Base-by-base conservation (phyloP, 2,329 filamentous ascomycete species). In the Byssochlamys sp. region DNA sequence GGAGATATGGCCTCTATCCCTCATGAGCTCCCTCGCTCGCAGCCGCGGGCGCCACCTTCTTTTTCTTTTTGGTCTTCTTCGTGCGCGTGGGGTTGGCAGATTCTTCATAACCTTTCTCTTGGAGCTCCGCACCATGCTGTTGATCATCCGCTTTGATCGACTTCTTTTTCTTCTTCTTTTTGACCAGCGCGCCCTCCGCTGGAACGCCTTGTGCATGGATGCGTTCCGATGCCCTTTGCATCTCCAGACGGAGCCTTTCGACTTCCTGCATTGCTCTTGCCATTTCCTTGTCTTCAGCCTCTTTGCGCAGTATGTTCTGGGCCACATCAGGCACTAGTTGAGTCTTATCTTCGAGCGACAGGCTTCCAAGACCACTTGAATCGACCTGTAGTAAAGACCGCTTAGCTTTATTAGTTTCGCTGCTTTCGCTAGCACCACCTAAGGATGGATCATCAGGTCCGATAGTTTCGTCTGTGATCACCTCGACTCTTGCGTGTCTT, bases 221-320 rank as follows among this genome's bases (percentile, higher is more conserved):
- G n/a, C 76, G 71, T 59, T 80, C 78, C 9, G 75, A 74, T 33
- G 71, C 74, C 57, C 78, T 69, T 62, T 79, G 77, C 91, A 97
- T 96, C 74, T 96, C 90, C 57, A 96, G 77, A 55, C 94, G 81
- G 59, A 95, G 76, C 55, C 86, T 81, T 76, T 97, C 92, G 2
- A 99, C 89, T 71, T 96, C 89, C 70, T 87, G 86, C 79, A 96
- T 85, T 7, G 92, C 94, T 66, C 84, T 85, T 51, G 84, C 85
- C 90, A 96, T 95, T 73, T 96, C 91, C 1, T 84, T 85, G 59
- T 96, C 91, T 67, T 95, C 90, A 14, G 82, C 83, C 68, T 87
- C 82, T 62, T 86, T 83, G 55, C 80, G 79, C 66, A 90, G 80
- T 58, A 88, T 83, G 53, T 81, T 77, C 52, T 71, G 66, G 53